Evolutionary conservation across 345 rosid species (phyloP), one percentile per base, ranked within the genome.

Genomic region (Citrus reticulata): DNA sequence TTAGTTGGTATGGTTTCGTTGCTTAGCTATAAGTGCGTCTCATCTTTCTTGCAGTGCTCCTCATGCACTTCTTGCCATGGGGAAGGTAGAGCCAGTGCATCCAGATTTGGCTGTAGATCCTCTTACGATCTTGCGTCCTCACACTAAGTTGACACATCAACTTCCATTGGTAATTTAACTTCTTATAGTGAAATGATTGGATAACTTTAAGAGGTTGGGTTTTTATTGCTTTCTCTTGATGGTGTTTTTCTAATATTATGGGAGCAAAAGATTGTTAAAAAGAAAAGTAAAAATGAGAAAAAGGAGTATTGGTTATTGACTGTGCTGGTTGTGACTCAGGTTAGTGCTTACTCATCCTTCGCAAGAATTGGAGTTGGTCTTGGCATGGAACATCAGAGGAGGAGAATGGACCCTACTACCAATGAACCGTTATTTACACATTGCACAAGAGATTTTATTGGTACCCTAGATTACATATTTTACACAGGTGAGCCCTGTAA

Each of bases 341-440:
- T 96, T 76, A 96, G 98, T 84, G 98, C 99, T n/a, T 96, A 96
- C 81, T 96, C 98, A 39, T 86, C 98, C 34, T 93, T 96, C 79
- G 94, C 90, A 27, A 94, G 98, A 84, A 75, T 83, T 74, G 95
- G 91, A 35, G 87, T 81, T 70, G 86, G 93, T 78, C 84, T 81
- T 42, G 87, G 87, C 25, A 70, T 88, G 77, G 97, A 93, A 39
- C 97, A 85, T 75, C 99, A 94, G 80, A 86, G 93, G 77, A 90
- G 95, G 85, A 94, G 91, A 86, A 87, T 96, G 93, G 98, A 96
- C 86, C 83, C 93, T 13, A 10, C 88, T 16, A 91, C 98, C 46
- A 96, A 94, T 82, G 99, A 96, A 80, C 99, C 99, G 0, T 85
- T 94, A 82, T 96, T 96, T 86, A 94, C 98, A 39, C 91, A 94